A percentile compares a stretch with the other conserved stretches of the same genome.
These are phyloP conservation scores for Pseudogymnoascus sp. DNA, from an alignment of 2,329 filamentous ascomycete genomes.

Conservation along the genomic window DNA sequence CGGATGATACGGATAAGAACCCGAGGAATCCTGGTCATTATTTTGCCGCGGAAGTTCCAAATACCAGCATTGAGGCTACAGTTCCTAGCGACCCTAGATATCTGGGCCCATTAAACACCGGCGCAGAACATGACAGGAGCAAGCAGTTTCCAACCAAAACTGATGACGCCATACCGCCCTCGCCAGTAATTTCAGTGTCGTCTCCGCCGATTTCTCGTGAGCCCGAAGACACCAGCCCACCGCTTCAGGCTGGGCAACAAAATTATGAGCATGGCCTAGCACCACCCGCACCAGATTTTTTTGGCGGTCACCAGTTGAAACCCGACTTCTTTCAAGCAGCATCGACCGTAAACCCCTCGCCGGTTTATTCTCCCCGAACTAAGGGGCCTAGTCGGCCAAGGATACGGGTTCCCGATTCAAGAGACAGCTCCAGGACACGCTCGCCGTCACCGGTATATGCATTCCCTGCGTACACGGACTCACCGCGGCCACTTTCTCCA, in stretches of 20 bases:
- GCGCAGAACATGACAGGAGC: conserved; percentile 15
- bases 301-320: conserved; percentile 25
- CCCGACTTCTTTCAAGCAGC: conserved; percentile 24
- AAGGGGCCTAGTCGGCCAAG: conserved; percentile 17
- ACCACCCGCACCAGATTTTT: conserved; percentile 33
- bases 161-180: conserved; percentile 24
- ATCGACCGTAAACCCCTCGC: conserved; percentile 3
- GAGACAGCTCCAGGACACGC: conserved; percentile 23
- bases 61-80: conserved; percentile 31
- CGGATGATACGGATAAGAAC: conserved; percentile 19
- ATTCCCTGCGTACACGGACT: conserved; percentile 28
- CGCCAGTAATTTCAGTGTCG: conserved; percentile 25
- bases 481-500: conserved; percentile 23
- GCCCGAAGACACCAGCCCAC: conserved; percentile 30
- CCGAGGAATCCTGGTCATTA: conserved; percentile 20
- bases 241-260: conserved; percentile 18
- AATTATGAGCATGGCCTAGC: conserved; percentile 35
- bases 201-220: conserved; percentile 19
- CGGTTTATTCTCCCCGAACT: conserved; percentile 16
- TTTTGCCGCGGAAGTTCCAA: conserved; percentile 22
- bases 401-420: conserved; percentile 26
- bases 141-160: conserved; percentile 18
- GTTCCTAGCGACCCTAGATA: conserved; percentile 22
- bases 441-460: conserved; percentile 23
- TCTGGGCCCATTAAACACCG: conserved; percentile 5